These are phyloP conservation scores for Fusarium pilosicola DNA, from an alignment of 2,329 filamentous ascomycete species.

Conservation along the genomic window DNA sequence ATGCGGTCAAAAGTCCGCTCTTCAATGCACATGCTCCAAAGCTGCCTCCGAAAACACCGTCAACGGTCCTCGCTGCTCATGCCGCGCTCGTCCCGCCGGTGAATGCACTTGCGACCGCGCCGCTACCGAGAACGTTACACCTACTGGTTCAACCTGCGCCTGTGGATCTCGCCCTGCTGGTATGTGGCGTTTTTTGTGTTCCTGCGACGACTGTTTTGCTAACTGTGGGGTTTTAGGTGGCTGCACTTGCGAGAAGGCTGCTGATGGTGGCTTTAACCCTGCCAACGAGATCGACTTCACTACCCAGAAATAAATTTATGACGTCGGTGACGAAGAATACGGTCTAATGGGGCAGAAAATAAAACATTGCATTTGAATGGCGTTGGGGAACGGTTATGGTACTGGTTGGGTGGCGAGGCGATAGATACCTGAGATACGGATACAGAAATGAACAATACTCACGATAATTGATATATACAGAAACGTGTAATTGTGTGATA, in stretches of 20 bases:
- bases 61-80: conserved; percentile 81
- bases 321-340: background rate
- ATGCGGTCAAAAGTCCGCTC: conserved; percentile 87
- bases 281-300: conserved; percentile 88
- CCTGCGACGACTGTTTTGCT: conserved; percentile 14
- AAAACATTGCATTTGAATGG: conserved; percentile 23
- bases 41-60: conserved; percentile 78
- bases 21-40: conserved; percentile 87
- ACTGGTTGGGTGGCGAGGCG: conserved; percentile 15
- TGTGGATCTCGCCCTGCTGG: conserved; percentile 80
- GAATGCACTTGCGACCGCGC: conserved; percentile 84
- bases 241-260: conserved; percentile 85
- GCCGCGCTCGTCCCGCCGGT: conserved; percentile 81
- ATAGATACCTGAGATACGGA: conserved; percentile 21
- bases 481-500: background rate
- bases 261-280: conserved; percentile 69
- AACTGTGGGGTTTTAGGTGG: conserved; percentile 56
- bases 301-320: conserved; percentile 55
- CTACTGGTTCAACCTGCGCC: conserved; percentile 71
- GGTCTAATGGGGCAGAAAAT: background rate
- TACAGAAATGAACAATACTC: conserved; percentile 6
- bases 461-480: background rate
- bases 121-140: conserved; percentile 72
- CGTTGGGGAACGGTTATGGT: conserved; percentile 29
- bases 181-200: conserved; percentile 53